Base-by-base conservation (phyloP, 129 eudicot genomes). In the Dittrichia graveolens region DNA sequence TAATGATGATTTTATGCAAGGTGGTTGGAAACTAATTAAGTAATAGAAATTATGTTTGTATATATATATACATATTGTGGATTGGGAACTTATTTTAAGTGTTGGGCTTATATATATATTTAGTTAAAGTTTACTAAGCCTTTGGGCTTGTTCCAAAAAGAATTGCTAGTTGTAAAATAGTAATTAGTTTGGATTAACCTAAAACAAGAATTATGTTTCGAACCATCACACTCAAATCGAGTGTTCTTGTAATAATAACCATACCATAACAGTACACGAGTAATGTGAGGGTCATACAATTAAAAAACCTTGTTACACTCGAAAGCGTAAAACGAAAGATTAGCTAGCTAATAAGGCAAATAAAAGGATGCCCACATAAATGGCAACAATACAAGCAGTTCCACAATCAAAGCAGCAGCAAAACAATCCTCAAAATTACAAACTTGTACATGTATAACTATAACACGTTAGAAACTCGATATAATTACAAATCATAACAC, bases 401-500 rank as follows among this genome's bases (percentile, higher is more conserved):
- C 19, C 69, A 61, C 69, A 81, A 64, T 38, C 71, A 70, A 70
- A 24, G 31, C 31, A 24, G 41, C 47, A 54, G 19, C 72, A 61
- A 57, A 5, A 14, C 62, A 75, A 60, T 19, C 4, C 46, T 75
- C 66, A 72, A 65, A 40, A 59, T 44, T 46, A 79, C 60, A 80
- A 83, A 37, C 81, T 48, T 48, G 34, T 39, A 69, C 45, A 68
- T 24, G 31, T 65, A 71, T 38, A 58, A 48, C 7, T 48, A 47
- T 9, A 16, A 59, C 24, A 77, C 70, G 14, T 35, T 45, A 48
- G 35, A 57, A 46, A 55, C 56, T 69, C 57, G 11, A 54, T 46
- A 75, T 74, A 82, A 56, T 74, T 82, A 85, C 89, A 78, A 24
- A n/a, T 67, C 59, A 50, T 35, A 47, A 14, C 47, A 24, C 34